Evolutionary conservation across 305 asterid species (phyloP).

Genomic region (Vinca major): DNA sequence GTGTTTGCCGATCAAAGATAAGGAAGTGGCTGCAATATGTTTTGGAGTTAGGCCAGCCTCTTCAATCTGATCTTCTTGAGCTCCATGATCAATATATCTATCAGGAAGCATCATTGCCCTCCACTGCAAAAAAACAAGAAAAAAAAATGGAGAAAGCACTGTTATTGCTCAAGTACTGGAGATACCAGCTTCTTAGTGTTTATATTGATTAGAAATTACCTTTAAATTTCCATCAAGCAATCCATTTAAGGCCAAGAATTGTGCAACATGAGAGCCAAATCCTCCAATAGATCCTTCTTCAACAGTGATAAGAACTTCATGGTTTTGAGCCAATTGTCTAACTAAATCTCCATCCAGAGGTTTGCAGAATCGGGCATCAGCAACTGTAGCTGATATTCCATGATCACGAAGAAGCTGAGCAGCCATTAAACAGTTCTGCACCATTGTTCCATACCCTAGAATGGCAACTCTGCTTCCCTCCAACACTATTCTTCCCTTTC

Average conservation of each 20-base stretch:
- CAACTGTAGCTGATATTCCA: conserved; percentile 37
- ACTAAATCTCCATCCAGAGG: conserved; percentile 53
- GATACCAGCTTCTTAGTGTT: too few species aligned
- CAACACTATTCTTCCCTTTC: conserved; percentile 43
- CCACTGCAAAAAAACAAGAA: conserved; percentile 31
- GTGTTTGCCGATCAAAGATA: conserved; percentile 15
- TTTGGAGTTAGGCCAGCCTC: conserved; percentile 67
- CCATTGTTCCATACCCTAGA: conserved; percentile 52
- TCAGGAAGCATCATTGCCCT: conserved; percentile 70
- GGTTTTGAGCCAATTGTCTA: conserved; percentile 35
- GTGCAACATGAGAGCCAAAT: conserved; percentile 52
- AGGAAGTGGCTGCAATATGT: conserved; percentile 48
- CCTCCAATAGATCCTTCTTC: conserved; percentile 75
- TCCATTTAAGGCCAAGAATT: conserved; percentile 49
- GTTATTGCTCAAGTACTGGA: too few species aligned
- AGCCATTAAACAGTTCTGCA: conserved; percentile 51
- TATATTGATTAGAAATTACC: conserved; percentile 34
- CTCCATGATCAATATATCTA: conserved; percentile 67
- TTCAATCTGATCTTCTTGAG: conserved; percentile 50
- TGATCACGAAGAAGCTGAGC: conserved; percentile 32
- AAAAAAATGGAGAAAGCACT: too few species aligned
- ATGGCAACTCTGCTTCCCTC: conserved; percentile 54
- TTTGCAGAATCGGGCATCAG: conserved; percentile 69
- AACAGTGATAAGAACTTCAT: conserved; percentile 47
- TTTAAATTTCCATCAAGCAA: conserved; percentile 47